Evolutionary conservation across 495 filamentous ascomycete species (phyloP).

Genomic region (Neurospora cerealis): DNA sequence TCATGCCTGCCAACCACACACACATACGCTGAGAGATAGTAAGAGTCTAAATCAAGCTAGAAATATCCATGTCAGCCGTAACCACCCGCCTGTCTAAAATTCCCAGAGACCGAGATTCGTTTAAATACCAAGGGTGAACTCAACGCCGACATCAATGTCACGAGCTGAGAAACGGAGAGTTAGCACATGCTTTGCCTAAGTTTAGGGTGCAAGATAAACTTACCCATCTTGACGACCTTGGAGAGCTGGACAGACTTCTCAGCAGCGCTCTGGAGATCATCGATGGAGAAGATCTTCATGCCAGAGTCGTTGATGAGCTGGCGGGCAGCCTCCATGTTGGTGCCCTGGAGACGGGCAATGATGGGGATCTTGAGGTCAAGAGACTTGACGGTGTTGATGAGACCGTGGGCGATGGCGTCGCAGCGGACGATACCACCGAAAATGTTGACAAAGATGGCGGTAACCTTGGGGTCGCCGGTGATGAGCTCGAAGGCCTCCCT

Average conservation of each 20-base stretch:
- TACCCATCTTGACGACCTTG: conserved; percentile 97
- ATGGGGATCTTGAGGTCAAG: conserved; percentile 95
- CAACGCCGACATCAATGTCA: conserved; percentile 95
- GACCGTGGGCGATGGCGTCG: conserved; percentile 92
- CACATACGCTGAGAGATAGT: not conserved
- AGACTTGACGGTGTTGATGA: conserved; percentile 85
- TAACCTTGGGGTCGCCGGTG: conserved; percentile 96
- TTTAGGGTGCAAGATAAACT: conserved; percentile 18
- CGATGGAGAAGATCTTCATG: conserved; percentile 98
- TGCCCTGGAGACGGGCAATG: conserved; percentile 92
- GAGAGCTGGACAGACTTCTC: conserved; percentile 98
- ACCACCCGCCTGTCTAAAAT: not conserved
- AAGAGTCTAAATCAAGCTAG: not conserved
- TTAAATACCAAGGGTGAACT: conserved; percentile 94
- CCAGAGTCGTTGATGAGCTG: conserved; percentile 96
- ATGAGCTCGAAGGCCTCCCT: conserved; percentile 96
- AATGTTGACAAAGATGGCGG: conserved; percentile 98
- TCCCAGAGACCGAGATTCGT: not conserved
- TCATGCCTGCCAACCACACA: not conserved
- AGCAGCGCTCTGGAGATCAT: conserved; percentile 92
- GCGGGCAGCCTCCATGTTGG: conserved; percentile 94
- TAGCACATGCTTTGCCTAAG: not conserved
- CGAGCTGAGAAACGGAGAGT: conserved; percentile 47
- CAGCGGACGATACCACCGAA: conserved; percentile 98
- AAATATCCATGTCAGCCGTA: not conserved